Evolutionary conservation across 139 green algal genomes (phyloP).

Genomic region (Gonium pectorale): DNA sequence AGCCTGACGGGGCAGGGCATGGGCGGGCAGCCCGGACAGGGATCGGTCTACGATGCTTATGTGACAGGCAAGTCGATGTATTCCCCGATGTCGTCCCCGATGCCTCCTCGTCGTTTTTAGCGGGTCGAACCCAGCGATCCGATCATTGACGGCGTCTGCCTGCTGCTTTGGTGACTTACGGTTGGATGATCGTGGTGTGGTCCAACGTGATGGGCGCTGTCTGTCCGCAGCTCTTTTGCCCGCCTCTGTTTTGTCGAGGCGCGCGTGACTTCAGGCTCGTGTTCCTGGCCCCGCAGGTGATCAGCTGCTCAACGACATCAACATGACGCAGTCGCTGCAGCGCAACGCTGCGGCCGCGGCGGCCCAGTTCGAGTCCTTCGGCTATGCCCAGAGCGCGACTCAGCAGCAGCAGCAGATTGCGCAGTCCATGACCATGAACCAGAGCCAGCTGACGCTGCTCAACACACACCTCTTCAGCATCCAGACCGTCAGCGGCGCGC

Average conservation of each 20-base stretch:
- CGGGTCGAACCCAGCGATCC: no score
- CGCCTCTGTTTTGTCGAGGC: no score
- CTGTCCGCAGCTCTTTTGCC: no score
- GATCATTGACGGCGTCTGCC: no score
- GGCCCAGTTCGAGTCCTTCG: conserved; percentile 19
- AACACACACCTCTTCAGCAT: conserved; percentile 59
- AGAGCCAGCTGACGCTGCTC: conserved; percentile 32
- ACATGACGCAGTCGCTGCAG: not conserved
- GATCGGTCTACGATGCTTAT: conserved; percentile 13
- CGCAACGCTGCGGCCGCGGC: not conserved
- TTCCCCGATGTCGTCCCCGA: no score
- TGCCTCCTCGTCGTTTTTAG: no score
- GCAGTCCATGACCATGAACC: conserved; percentile 44
- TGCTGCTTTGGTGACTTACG: no score
- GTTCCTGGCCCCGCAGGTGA: conserved; percentile 21
- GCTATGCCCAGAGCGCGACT: not conserved
- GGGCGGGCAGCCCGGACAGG: not conserved
- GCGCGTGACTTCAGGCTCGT: no score
- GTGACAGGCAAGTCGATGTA: no score
- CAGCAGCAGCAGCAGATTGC: conserved; percentile 30
- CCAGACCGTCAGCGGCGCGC: conserved; percentile 47
- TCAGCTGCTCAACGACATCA: conserved; percentile 16
- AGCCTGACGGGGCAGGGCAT: not conserved
- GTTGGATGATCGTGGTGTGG: no score
- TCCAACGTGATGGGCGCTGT: no score